phyloP scores from a whole-genome alignment of 345 rosid genomes.

The Erysimum cheiranthoides region DNA sequence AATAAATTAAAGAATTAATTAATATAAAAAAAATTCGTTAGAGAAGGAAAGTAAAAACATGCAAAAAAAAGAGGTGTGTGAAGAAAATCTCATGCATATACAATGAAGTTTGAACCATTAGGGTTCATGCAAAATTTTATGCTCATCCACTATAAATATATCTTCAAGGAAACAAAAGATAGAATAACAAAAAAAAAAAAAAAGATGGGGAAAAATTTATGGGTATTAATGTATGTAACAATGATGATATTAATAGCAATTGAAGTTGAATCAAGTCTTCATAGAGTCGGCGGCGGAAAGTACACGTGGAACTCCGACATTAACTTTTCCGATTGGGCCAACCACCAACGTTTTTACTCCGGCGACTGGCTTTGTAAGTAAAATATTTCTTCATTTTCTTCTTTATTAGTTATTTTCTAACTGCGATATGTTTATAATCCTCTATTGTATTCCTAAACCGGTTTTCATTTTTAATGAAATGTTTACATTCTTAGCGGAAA shows the following conservation, averaged over 20 bases:
- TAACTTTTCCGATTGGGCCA: conserved; percentile 64
- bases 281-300: conserved; percentile 66
- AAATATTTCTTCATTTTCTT: not conserved
- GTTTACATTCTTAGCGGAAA: too few relatives aligned
- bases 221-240: conserved; percentile 9
- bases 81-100: conserved; percentile 39
- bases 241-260: not conserved
- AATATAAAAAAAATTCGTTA: not conserved
- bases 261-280: conserved; percentile 51
- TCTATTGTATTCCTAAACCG: too few relatives aligned
- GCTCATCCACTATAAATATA: conserved; percentile 27
- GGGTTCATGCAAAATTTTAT: conserved; percentile 26
- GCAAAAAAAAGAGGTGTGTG: conserved; percentile 1
- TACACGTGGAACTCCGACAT: conserved; percentile 52
- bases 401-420: not conserved
- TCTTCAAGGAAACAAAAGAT: not conserved
- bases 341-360: conserved; percentile 49
- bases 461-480: too few relatives aligned
- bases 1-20: not conserved
- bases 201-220: conserved; percentile 21
- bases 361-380: conserved; percentile 72
- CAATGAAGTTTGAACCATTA: conserved; percentile 21
- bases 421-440: too few relatives aligned
- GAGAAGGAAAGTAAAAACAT: not conserved
- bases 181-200: not conserved